Conservation (phyloP, 345 rosid species). For the Cardamine chenopodiifolia region DNA sequence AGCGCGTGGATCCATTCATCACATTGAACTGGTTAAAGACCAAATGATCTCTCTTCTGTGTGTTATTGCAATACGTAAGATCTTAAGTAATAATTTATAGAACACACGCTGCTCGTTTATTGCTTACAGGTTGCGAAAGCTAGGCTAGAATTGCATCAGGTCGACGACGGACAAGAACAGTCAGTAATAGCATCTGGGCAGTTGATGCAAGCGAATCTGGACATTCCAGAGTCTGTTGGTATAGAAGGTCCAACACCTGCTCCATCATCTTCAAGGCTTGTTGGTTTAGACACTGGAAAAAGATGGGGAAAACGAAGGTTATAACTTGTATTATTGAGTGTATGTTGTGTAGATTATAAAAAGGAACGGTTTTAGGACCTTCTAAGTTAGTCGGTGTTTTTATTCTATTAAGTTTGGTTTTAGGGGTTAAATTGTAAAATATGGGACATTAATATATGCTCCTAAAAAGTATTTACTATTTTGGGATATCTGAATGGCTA, state of each 20-base stretch:
- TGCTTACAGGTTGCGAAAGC: conserved; percentile 64
- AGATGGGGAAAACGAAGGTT: conserved; percentile 61
- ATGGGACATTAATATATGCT: background rate
- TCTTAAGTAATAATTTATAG: background rate
- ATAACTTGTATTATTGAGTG: conserved; percentile 18
- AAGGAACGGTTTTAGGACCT: background rate
- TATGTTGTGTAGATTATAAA: background rate
- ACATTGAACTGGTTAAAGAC: conserved; percentile 70
- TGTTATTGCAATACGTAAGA: conserved; percentile 9
- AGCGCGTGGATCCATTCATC: conserved; percentile 83
- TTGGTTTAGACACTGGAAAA: conserved; percentile 56
- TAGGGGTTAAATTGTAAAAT: background rate
- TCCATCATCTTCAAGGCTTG: conserved; percentile 60
- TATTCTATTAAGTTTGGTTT: background rate
- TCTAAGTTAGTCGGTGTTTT: background rate
- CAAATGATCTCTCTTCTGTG: conserved; percentile 9
- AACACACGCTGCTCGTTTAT: conserved; percentile 15
- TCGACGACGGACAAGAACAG: conserved; percentile 53
- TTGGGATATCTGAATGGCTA: too few species aligned
- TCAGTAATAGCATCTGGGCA: conserved; percentile 47
- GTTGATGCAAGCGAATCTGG: conserved; percentile 62
- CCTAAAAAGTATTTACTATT: background rate
- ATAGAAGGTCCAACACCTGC: conserved; percentile 55
- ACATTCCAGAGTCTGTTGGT: conserved; percentile 91
- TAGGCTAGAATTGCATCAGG: conserved; percentile 56